Percentiles rank a stretch among this genome's conserved stretches.
These are phyloP conservation scores for Fusarium piperis DNA, from an alignment of 2,329 filamentous ascomycete species.

Conservation along the genomic window DNA sequence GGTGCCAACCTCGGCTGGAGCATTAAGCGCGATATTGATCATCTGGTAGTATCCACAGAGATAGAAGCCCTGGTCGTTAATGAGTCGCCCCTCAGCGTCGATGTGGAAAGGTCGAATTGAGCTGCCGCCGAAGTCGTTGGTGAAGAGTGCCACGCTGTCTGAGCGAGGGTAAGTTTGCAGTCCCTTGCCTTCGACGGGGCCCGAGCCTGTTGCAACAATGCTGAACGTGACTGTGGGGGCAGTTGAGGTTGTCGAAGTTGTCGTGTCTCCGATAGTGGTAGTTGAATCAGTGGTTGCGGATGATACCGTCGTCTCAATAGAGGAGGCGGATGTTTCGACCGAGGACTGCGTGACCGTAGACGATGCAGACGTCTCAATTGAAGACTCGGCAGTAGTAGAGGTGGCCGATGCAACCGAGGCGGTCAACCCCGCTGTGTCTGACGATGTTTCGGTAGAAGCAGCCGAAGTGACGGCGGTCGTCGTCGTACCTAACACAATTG, in stretches of 20 bases:
- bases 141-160: too few relatives aligned
- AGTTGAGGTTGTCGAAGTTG: not conserved
- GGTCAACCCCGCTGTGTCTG: not conserved
- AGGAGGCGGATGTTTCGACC: not conserved
- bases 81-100: not conserved
- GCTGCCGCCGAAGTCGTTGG: not conserved
- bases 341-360: not conserved
- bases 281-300: too few relatives aligned
- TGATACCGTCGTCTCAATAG: not conserved
- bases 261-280: not conserved
- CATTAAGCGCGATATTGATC: not conserved
- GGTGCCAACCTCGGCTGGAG: not conserved
- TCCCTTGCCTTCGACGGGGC: not conserved
- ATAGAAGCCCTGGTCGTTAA: not conserved
- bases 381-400: not conserved
- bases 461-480: not conserved
- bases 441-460: not conserved
- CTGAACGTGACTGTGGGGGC: not conserved
- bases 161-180: not conserved
- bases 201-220: not conserved
- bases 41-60: not conserved
- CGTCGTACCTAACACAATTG: not conserved
- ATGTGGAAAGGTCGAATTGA: not conserved
- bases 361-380: not conserved
- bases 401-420: not conserved